Base-by-base conservation (phyloP, 163 green algal species). In the Chlamydomonas reinhardtii region DNA sequence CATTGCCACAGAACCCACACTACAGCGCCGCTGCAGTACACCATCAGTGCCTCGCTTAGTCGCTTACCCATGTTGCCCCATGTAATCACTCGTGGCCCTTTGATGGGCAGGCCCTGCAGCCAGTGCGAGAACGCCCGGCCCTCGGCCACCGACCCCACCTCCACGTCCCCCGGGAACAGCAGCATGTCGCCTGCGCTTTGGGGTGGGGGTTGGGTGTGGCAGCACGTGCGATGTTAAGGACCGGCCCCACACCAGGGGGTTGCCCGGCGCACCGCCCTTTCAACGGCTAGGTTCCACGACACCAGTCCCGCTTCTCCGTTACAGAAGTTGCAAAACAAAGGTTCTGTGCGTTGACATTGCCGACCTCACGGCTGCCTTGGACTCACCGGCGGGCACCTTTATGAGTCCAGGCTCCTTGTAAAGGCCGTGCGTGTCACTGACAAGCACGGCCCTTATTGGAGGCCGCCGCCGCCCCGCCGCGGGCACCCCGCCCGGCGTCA, bases 21-120 rank as follows among this genome's bases (percentile, higher is more conserved):
- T n/a, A n/a, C n/a, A n/a, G n/a, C n/a, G n/a, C n/a, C 39, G 5
- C 39, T 8, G 39, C 39, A 5, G 39, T 48, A 48, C 39, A 8
- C 39, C 39, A 48, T 8, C 39, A 5, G 39, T 48, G 39, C 39
- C 8, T 48, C 39, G n/a, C n/a, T 14, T 22, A 2, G 48, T 56
- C 14, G 48, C 48, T 12, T 14, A 56, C 48, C 77, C 77, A 84
- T 84, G 77, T 84, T 84, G 31, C 76, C 64, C 76, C 76, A 84
- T 4, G 76, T 84, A 3, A 75, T 5, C 39, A 84, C 77, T 9
- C 39, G 29, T 19, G 64, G 77, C 5, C 77, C 77, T 0, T 2
- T 32, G 64, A 76, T 43, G 12, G 43, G 43, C 77, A 84, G 48
- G 8, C 66, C 8, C 65, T 54, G 43, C 65, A 84, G 77, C 77